Conservation (phyloP, 106 monocot species). For the Amphibolis antarctica region DNA sequence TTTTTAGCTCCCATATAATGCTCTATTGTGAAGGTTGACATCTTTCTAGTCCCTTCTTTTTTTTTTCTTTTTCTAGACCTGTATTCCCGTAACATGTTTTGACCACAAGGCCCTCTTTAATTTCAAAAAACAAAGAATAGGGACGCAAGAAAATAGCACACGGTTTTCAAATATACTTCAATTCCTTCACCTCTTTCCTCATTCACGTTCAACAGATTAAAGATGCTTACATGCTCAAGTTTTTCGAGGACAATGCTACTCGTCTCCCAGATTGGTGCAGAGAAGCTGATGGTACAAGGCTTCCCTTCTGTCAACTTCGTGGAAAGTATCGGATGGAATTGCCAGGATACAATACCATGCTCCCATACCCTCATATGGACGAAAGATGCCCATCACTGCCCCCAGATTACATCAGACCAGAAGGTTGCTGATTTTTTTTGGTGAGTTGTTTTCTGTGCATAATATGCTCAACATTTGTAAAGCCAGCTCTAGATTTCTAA, state of each 20-base stretch:
- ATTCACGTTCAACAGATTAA: slow-evolving; percentile 39
- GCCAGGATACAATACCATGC: slow-evolving; percentile 67
- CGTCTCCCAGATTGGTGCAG: slow-evolving; percentile 87
- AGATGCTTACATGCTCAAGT: slow-evolving; percentile 84
- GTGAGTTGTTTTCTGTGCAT: too few species aligned
- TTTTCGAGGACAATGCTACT: slow-evolving; percentile 62
- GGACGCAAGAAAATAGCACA: too few species aligned
- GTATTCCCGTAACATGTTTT: too few species aligned
- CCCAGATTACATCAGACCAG: slow-evolving; percentile 43
- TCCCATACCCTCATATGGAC: slow-evolving; percentile 84
- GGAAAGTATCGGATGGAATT: slow-evolving; percentile 83
- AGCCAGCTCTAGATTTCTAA: too few species aligned
- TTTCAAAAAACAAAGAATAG: too few species aligned
- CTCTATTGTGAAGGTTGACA: too few species aligned
- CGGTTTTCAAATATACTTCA: too few species aligned
- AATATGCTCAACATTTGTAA: too few species aligned
- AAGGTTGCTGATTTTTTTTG: slow-evolving; percentile 25
- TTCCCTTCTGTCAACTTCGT: slow-evolving; percentile 85
- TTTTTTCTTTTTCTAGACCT: too few species aligned
- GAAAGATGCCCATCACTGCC: slow-evolving; percentile 82
- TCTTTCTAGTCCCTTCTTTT: too few species aligned
- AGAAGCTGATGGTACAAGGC: slow-evolving; percentile 52
- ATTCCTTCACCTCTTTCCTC: neutral
- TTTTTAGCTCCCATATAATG: too few species aligned
- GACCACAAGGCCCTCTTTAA: too few species aligned